Base-by-base conservation (phyloP, 202 grass and related monocot species). In the Carex arenaria region DNA sequence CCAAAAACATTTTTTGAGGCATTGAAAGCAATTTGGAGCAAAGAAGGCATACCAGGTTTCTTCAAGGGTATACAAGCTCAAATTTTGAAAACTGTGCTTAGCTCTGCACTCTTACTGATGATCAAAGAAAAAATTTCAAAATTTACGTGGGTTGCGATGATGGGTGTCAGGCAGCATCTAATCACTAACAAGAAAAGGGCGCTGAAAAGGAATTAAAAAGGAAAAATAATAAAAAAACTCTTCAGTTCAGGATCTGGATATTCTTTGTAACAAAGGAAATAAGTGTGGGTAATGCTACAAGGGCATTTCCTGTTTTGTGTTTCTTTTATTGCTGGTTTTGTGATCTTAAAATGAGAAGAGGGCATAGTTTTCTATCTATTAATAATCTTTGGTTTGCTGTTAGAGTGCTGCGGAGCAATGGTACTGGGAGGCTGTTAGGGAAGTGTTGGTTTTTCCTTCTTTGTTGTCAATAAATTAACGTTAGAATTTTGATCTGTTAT, bases 121-220 rank as follows among this genome's bases (percentile, higher is more conserved):
- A 96, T 99, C 82, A 99, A 99, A 85, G 97, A 99, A 85, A 99
- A 99, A 81, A 96, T 99, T 72, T 90, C 97, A 0, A 95, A 82
- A 82, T 89, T 88, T 81, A 99, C 97, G 18, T 99, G 97, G 97
- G 84, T 99, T 47, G 89, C 90, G 3, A 68, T 99, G 80, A 91
- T 99, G 83, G 97, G 91, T 10, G 61, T 99, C 72, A 80, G 85
- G 23, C 85, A 86, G 52, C 93, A 88, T 78, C 64, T 96, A 7
- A 93, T 94, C 10, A 85, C 86, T 85, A 87, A 90, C 73, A 86
- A 71, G 42, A 99, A 89, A 73, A 99, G 90, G 63, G 61, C 72
- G 68, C 40, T 5, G 52, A 59, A 17, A 30, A 4, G 22, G 42
- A 64, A 23, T 47, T 56, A 19, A 36, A 34, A 38, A 82, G 4